Evolutionary conservation across 140 eudicot species (phyloP).

Genomic region (Cichorium intybus): DNA sequence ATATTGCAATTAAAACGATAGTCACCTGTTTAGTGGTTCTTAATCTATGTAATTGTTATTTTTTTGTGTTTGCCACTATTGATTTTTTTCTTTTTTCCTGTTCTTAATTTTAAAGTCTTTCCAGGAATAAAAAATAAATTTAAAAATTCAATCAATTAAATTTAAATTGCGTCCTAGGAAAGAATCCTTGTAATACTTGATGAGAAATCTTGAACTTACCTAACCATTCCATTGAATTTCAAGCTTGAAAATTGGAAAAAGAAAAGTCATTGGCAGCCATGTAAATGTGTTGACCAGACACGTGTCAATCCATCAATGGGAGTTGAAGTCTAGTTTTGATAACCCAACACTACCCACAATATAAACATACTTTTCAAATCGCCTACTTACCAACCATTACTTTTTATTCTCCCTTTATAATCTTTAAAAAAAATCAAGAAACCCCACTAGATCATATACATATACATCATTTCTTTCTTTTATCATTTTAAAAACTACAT

Average conservation of each 20-base stretch:
- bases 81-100: not conserved
- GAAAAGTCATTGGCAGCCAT: slow-evolving; percentile 31
- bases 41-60: not conserved
- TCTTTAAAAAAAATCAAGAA: slow-evolving; percentile 4
- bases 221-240: not conserved
- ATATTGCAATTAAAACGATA: not conserved
- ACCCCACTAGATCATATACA: slow-evolving; percentile 1
- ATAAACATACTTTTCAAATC: slow-evolving; percentile 13
- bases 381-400: slow-evolving; percentile 16
- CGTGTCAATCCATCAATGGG: slow-evolving; percentile 9
- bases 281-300: slow-evolving; percentile 15
- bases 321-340: slow-evolving; percentile 8
- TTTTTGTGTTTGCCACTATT: not conserved
- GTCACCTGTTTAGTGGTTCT: not conserved
- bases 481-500: not conserved
- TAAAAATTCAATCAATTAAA: not conserved
- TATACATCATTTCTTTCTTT: not conserved
- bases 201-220: not conserved
- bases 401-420: not conserved
- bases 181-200: not conserved
- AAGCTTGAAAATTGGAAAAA: too few species aligned
- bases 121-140: not conserved
- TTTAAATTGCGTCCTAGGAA: too few species aligned
- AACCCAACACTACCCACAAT: slow-evolving; percentile 25
- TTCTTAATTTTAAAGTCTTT: not conserved